These are phyloP conservation scores for Ceratocystis lukuohia DNA, from an alignment of 2,329 filamentous ascomycete genomes.

Conservation along the genomic window DNA sequence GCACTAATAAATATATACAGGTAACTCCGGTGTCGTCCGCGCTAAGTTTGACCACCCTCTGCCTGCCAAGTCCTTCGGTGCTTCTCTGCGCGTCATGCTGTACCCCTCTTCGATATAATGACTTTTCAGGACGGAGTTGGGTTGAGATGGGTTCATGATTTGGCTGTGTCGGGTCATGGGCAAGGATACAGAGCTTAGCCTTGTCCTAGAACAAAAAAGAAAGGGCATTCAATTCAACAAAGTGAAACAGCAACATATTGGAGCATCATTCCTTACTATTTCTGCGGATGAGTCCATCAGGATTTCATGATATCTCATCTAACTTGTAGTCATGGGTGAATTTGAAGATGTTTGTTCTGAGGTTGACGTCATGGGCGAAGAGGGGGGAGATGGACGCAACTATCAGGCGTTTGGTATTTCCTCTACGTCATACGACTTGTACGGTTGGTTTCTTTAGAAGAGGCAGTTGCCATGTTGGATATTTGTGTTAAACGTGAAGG, in stretches of 20 bases:
- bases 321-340: no score
- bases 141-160: conserved; percentile 49
- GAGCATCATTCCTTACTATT: not conserved
- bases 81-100: conserved; percentile 91
- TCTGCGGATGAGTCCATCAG: not conserved
- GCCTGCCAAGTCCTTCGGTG: conserved; percentile 90
- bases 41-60: conserved; percentile 96
- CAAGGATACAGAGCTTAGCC: conserved; percentile 41
- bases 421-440: no score
- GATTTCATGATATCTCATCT: not conserved
- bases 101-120: conserved; percentile 95
- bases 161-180: conserved; percentile 44
- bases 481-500: no score
- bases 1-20: conserved; percentile 31
- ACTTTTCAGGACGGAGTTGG: conserved; percentile 42
- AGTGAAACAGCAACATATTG: conserved; percentile 19
- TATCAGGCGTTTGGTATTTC: no score
- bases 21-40: conserved; percentile 95
- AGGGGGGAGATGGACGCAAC: no score
- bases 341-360: no score
- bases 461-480: no score
- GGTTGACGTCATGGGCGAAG: no score
- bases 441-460: no score
- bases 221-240: conserved; percentile 20
- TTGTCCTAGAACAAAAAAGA: conserved; percentile 41